phyloP scores from a whole-genome alignment of 2,329 filamentous ascomycete species.

The Aspergillus ustus region DNA sequence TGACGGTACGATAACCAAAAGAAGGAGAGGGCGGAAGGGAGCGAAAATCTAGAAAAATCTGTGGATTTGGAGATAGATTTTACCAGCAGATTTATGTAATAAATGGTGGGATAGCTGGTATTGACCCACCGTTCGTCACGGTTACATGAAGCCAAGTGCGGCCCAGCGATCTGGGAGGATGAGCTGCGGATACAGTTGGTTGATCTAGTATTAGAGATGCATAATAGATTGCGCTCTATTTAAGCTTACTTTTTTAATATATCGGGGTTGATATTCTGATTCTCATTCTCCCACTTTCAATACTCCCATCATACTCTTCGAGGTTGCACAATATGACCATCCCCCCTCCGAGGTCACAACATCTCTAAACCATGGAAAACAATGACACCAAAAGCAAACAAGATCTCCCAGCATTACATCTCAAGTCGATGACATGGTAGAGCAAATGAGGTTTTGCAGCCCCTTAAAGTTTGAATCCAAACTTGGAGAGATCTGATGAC shows the following conservation, averaged over 20 bases:
- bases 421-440: conserved; percentile 9
- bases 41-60: conserved; percentile 11
- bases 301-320: background rate
- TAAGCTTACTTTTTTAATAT: conserved; percentile 10
- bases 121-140: conserved; percentile 24
- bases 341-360: background rate
- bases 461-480: background rate
- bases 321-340: background rate
- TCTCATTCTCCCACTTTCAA: too few relatives aligned
- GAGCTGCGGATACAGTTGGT: conserved; percentile 15
- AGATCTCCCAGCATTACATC: background rate
- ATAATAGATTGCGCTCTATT: conserved; percentile 9
- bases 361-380: background rate
- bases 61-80: background rate
- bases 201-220: conserved; percentile 8
- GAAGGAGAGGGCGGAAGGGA: conserved; percentile 28
- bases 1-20: conserved; percentile 30
- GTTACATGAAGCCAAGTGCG: conserved; percentile 21
- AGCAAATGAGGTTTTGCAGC: background rate
- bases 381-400: background rate
- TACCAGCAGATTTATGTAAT: conserved; percentile 15
- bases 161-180: conserved; percentile 13
- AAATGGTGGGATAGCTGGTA: background rate
- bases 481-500: conserved; percentile 21
- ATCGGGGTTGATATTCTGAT: background rate